Evolutionary conservation across 2,329 filamentous ascomycete species (phyloP), one percentile per base, ranked within the genome.

Genomic region (Aspergillus cejpii): DNA sequence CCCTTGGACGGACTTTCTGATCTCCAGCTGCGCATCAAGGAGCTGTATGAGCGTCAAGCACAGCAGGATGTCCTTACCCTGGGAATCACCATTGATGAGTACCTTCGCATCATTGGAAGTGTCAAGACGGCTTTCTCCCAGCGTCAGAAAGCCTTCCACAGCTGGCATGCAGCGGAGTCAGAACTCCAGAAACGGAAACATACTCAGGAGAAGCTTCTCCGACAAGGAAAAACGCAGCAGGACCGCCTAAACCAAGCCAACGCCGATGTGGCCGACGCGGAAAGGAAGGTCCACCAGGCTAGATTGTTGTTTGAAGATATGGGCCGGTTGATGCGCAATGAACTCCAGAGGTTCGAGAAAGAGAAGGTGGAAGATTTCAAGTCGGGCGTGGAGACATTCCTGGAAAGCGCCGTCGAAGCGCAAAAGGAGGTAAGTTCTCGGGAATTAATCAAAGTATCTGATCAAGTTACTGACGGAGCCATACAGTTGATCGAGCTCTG

Each of bases 361-460:
- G 92, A 98, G 70, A 98, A 98, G 74, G 92, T 98, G 2, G 92
- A 98, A 64, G 92, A 98, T 64, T 98, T 98, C 69, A 98, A 98
- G 75, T 92, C 86, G 51, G 91, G 90, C 0, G 90, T 98, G 1
- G 92, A 98, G 73, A 98, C 92, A 1, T 98, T 95, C 69, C 69
- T 98, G 57, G 92, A 98, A 73, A 90, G 92, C 60, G 88, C 92
- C 3, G 89, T 98, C 3, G 92, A 98, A 70, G 92, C 91, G 44
- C 92, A 98, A 72, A 98, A 98, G 71, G 92, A 98, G 83, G 91
- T 92, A 65, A 67, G 79, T 48, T 19, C 20, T 68, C 33, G 17
- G 41, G 37, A 37, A 37, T 19, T 26, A 14, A 20, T 6, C 24
- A 12, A n/a, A 4, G 14, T 39, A n/a, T 29, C 23, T 12, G 15